Evolutionary conservation across 306 rosid species (phyloP).

Genomic region (Hippophae rhamnoides): DNA sequence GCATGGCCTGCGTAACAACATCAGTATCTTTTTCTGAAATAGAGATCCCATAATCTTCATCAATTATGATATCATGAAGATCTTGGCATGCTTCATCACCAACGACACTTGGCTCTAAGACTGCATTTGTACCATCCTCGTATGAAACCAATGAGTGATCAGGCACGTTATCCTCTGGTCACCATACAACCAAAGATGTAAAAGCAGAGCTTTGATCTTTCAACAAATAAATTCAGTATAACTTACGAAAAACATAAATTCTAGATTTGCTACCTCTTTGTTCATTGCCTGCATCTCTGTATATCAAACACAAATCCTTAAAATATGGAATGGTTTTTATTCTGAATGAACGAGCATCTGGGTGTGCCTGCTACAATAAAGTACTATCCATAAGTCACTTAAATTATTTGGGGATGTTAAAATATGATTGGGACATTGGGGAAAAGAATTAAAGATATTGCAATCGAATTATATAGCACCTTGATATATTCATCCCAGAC

Average conservation of each 20-base stretch:
- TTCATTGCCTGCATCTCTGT: slow-evolving; percentile 27
- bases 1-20: slow-evolving; percentile 21
- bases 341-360: slow-evolving; percentile 43
- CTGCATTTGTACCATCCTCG: slow-evolving; percentile 22
- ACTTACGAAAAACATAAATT: slow-evolving; percentile 5
- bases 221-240: slow-evolving; percentile 16
- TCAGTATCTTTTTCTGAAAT: slow-evolving; percentile 20
- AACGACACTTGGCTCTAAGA: slow-evolving; percentile 20
- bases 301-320: slow-evolving; percentile 43
- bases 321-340: slow-evolving; percentile 57
- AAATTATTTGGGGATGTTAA: too few relatives aligned
- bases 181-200: slow-evolving; percentile 20
- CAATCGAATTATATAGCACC: slow-evolving; percentile 23
- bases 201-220: slow-evolving; percentile 12
- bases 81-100: slow-evolving; percentile 24
- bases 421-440: background rate
- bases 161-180: slow-evolving; percentile 28
- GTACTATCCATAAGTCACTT: slow-evolving; percentile 3
- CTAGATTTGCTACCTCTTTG: slow-evolving; percentile 31
- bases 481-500: slow-evolving; percentile 67
- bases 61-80: slow-evolving; percentile 36
- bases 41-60: slow-evolving; percentile 38
- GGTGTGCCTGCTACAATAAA: slow-evolving; percentile 35
- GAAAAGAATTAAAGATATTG: slow-evolving; percentile 10
- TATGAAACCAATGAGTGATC: slow-evolving; percentile 29